Conservation (phyloP, 208 protist genomes). For the Borovskyia barvae region DNA sequence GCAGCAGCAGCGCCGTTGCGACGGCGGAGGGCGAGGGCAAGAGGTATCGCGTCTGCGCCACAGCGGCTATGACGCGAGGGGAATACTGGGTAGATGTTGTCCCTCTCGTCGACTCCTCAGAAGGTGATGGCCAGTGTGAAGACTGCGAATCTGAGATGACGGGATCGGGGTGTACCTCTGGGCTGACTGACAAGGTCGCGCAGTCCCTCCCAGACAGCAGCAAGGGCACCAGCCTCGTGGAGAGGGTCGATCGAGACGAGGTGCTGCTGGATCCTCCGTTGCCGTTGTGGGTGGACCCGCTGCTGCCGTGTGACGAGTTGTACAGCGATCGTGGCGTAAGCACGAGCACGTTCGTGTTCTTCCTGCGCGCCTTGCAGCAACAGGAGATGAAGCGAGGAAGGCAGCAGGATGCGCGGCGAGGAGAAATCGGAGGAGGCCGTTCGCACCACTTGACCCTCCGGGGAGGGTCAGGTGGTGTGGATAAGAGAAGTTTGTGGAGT, state of each 20-base stretch:
- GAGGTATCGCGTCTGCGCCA: constrained; percentile 15
- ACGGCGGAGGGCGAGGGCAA: too few species aligned
- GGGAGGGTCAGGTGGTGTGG: too few species aligned
- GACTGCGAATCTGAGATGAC: not conserved
- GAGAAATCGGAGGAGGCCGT: not conserved
- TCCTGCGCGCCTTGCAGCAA: constrained; percentile 30
- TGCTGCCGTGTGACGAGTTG: constrained; percentile 64
- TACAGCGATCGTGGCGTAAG: constrained; percentile 43
- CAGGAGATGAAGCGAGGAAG: not conserved
- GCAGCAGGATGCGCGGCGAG: not conserved
- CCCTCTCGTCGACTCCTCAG: not conserved
- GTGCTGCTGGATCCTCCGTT: constrained; percentile 35
- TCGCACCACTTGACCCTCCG: too few species aligned
- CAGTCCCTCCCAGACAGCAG: not conserved
- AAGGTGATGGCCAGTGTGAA: not conserved
- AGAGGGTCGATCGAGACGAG: constrained; percentile 35
- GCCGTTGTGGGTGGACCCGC: constrained; percentile 39
- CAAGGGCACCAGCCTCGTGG: not conserved
- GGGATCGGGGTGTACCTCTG: too few species aligned
- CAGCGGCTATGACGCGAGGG: constrained; percentile 23
- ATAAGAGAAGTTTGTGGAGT: too few species aligned
- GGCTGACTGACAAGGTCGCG: too few species aligned
- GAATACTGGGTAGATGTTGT: constrained; percentile 45
- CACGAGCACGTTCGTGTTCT: constrained; percentile 45
- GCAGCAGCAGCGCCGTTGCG: not conserved